Evolutionary conservation across 129 eudicot genomes (phyloP).

Genomic region (Artemisia annua): DNA sequence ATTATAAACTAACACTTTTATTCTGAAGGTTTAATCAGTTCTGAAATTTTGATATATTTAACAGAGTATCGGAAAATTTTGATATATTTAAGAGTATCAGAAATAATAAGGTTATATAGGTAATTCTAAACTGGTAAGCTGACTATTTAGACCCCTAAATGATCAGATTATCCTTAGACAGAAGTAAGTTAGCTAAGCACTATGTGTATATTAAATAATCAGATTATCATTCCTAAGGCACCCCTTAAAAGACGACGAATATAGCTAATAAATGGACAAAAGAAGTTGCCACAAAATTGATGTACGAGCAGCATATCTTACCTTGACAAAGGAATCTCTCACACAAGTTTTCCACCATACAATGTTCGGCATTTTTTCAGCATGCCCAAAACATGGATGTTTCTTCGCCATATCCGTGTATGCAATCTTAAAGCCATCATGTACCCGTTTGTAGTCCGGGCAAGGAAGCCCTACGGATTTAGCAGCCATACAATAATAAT

Average conservation of each 20-base stretch:
- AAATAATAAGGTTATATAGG: too few species aligned
- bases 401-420: slow-evolving; percentile 86
- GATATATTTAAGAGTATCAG: too few species aligned
- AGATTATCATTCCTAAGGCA: neutral
- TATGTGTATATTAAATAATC: too few species aligned
- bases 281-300: neutral
- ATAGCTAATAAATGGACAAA: neutral
- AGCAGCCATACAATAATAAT: slow-evolving; percentile 99
- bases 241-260: neutral
- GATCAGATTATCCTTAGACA: too few species aligned
- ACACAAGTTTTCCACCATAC: slow-evolving; percentile 98
- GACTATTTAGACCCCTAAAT: too few species aligned
- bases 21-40: too few species aligned
- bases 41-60: too few species aligned
- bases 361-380: slow-evolving; percentile 85
- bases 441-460: slow-evolving; percentile 92
- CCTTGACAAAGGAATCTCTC: slow-evolving; percentile 79
- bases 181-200: too few species aligned
- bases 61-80: too few species aligned
- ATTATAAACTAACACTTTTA: too few species aligned
- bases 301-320: slow-evolving; percentile 27
- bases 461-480: slow-evolving; percentile 86
- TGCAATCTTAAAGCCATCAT: slow-evolving; percentile 91
- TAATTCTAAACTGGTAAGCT: too few species aligned
- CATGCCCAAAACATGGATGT: slow-evolving; percentile 90